phyloP scores from a whole-genome alignment of 202 grass and related monocot genomes.

The Dendrocalamus latiflorus region DNA sequence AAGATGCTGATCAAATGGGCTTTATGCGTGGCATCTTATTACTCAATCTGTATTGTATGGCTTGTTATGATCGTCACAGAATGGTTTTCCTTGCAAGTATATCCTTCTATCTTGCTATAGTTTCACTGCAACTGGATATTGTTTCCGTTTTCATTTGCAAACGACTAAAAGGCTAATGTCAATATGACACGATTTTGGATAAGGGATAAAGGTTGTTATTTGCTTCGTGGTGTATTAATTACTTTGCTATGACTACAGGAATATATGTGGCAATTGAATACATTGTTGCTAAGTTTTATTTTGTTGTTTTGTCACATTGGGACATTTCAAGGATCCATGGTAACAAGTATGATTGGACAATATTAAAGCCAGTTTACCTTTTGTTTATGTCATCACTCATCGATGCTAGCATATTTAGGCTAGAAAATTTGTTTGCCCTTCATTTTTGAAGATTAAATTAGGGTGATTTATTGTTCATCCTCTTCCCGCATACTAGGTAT shows the following conservation, averaged over 20 bases:
- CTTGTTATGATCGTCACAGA: too few species aligned
- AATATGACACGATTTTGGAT: neutral
- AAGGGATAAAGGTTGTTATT: neutral
- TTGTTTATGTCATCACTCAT: neutral
- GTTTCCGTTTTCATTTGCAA: conserved; percentile 16
- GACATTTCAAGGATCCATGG: neutral
- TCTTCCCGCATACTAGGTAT: neutral
- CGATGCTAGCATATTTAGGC: neutral
- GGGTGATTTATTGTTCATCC: neutral
- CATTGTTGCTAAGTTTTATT: neutral
- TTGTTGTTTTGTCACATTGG: neutral
- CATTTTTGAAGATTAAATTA: neutral
- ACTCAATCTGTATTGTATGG: too few species aligned
- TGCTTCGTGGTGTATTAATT: neutral
- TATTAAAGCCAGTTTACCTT: neutral
- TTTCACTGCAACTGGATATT: too few species aligned
- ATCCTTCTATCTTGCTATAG: too few species aligned
- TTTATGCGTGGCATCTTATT: too few species aligned
- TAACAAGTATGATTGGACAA: neutral
- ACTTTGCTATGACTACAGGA: neutral
- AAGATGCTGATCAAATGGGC: too few species aligned
- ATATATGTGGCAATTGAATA: neutral
- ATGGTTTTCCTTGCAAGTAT: too few species aligned
- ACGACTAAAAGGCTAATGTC: neutral
- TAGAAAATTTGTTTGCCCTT: neutral